Base-by-base conservation (phyloP, 148 eudicot genomes). In the Polygonum aviculare region DNA sequence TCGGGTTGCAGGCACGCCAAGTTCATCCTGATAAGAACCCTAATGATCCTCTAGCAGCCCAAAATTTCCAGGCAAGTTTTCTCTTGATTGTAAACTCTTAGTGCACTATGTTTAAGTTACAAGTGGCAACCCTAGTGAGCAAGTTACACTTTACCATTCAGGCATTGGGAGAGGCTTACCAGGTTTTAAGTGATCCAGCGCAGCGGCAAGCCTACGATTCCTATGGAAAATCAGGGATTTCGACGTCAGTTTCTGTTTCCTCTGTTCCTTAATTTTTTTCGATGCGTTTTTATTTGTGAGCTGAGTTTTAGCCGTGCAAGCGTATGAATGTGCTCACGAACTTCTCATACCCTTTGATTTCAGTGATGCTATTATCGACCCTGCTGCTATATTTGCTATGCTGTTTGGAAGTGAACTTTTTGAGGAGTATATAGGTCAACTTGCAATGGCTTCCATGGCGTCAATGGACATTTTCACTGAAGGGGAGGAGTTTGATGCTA, bases 391-490 rank as follows among this genome's bases (percentile, higher is more conserved):
- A 45, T 95, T 95, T 81, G 99, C 99, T 22, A 93, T 95, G 97
- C 97, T 95, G 49, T 95, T 95, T 84, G 99, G 99, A 82, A 95
- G 99, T 86, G 99, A 95, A 85, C 93, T 93, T 79, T 95, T 95
- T 82, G 99, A 95, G 86, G 99, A 90, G 73, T 93, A 95, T 79
- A 92, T 95, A 82, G 99, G 99, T 72, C 93, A 95, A 85, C 92
- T 91, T 73, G 99, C 99, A 80, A 91, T 95, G 98, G 97, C 99
- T 79, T 95, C 99, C 75, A 92, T 95, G 94, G 99, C 94, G 76
- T 95, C 99, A 35, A 79, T 91, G 87, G 98, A 95, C 88, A 79
- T 93, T 60, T 88, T 82, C 81, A 76, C 89, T 45, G 98, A 93
- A 76, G 91, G 91, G 57, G 97, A 95, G 81, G 90, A 89, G 73